A percentile compares a stretch with the other conserved stretches of the same genome.
phyloP scores from a whole-genome alignment of 2,329 filamentous ascomycete species.

The Neoarthrinium moseri region DNA sequence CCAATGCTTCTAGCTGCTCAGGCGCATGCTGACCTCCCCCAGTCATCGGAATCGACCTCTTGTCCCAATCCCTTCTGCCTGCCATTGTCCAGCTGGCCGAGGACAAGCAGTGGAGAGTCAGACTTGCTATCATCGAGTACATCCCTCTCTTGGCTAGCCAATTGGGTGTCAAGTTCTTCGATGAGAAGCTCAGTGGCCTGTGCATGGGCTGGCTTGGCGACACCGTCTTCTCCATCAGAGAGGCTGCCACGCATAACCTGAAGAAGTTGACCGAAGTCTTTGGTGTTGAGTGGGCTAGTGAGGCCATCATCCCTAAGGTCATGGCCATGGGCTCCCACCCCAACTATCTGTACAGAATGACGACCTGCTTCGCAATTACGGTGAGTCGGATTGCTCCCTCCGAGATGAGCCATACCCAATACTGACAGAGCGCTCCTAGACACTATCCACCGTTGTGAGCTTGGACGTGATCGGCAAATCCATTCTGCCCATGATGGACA shows the following conservation, averaged over 20 bases:
- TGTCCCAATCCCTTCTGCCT: constrained; percentile 93
- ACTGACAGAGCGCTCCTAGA: constrained; percentile 53
- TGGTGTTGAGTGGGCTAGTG: constrained; percentile 94
- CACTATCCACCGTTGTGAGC: constrained; percentile 87
- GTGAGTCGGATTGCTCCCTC: constrained; percentile 55
- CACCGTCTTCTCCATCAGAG: constrained; percentile 96
- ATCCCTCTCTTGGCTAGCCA: constrained; percentile 95
- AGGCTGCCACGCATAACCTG: constrained; percentile 94
- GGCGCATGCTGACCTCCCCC: constrained; percentile 15
- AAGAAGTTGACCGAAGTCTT: constrained; percentile 99
- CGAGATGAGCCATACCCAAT: not conserved
- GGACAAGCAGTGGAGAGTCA: constrained; percentile 98
- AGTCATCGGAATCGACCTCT: constrained; percentile 97
- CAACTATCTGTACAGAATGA: constrained; percentile 99
- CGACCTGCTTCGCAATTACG: constrained; percentile 98
- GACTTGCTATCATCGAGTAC: constrained; percentile 98
- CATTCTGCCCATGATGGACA: constrained; percentile 93
- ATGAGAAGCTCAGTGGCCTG: constrained; percentile 90
- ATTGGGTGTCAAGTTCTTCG: constrained; percentile 95
- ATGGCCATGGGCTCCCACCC: constrained; percentile 98
- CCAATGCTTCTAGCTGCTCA: no score
- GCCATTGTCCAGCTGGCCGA: constrained; percentile 97
- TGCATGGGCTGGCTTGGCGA: constrained; percentile 99
- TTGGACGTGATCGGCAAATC: constrained; percentile 90
- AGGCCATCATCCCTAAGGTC: constrained; percentile 97